phyloP scores from a whole-genome alignment of 176 grass and related monocot species.

The Lolium perenne region DNA sequence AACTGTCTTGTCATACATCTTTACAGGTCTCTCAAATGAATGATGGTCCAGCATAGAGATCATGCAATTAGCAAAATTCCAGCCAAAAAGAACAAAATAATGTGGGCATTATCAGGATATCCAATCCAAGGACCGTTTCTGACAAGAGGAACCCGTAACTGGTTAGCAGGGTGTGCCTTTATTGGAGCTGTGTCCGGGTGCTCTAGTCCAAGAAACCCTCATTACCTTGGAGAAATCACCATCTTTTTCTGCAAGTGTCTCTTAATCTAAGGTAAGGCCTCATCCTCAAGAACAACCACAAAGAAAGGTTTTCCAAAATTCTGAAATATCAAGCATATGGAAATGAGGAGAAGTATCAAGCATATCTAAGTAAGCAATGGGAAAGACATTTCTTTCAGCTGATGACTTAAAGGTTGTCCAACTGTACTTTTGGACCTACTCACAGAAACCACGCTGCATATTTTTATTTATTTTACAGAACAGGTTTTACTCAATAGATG shows the following conservation, averaged over 20 bases:
- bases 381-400: background rate
- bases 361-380: background rate
- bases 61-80: conserved; percentile 12
- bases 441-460: background rate
- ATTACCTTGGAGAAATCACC: conserved; percentile 91
- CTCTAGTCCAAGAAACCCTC: background rate
- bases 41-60: conserved; percentile 47
- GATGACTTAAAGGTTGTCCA: background rate
- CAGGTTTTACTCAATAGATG: background rate
- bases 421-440: background rate
- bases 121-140: background rate
- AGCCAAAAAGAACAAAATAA: background rate
- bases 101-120: background rate
- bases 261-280: conserved; percentile 82
- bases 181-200: too few species aligned
- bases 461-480: background rate
- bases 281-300: conserved; percentile 91
- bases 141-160: conserved; percentile 47
- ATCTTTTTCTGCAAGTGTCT: conserved; percentile 86
- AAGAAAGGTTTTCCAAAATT: conserved; percentile 99
- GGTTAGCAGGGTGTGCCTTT: conserved; percentile 45
- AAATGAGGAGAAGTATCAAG: conserved; percentile 23
- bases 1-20: too few species aligned
- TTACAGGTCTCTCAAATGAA: too few species aligned
- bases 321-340: conserved; percentile 46